Conservation (phyloP, 2,329 filamentous ascomycete species). For the Pseudocercospora macadamiae region DNA sequence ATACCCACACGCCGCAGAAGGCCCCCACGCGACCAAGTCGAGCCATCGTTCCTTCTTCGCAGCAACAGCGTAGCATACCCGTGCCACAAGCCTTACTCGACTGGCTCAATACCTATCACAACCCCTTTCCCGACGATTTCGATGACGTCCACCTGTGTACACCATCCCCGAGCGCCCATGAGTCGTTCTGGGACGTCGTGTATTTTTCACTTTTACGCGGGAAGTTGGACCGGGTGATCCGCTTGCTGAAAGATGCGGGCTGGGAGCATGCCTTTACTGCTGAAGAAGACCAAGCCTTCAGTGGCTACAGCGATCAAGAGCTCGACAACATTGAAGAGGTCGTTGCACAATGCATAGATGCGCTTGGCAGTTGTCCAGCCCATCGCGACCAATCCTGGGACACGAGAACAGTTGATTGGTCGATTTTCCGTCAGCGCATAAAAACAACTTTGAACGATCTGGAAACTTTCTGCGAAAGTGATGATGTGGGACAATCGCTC, state of each 20-base stretch:
- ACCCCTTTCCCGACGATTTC: slow-evolving; percentile 69
- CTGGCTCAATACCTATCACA: slow-evolving; percentile 79
- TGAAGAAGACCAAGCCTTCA: slow-evolving; percentile 59
- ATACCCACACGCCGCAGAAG: slow-evolving; percentile 34
- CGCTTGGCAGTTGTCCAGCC: slow-evolving; percentile 75
- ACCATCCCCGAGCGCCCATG: slow-evolving; percentile 75
- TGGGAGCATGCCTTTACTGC: slow-evolving; percentile 75
- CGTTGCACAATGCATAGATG: slow-evolving; percentile 66
- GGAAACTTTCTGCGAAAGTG: slow-evolving; percentile 77
- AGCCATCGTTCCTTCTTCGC: slow-evolving; percentile 43
- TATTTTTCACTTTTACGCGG: slow-evolving; percentile 75
- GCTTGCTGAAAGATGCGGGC: slow-evolving; percentile 71
- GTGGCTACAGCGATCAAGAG: slow-evolving; percentile 74
- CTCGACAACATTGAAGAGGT: slow-evolving; percentile 72
- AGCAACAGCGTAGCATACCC: slow-evolving; percentile 14
- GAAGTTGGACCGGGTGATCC: slow-evolving; percentile 67
- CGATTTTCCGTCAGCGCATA: slow-evolving; percentile 76
- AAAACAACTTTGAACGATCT: slow-evolving; percentile 64
- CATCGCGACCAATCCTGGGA: slow-evolving; percentile 74
- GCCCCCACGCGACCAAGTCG: slow-evolving; percentile 3
- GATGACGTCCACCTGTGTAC: slow-evolving; percentile 64
- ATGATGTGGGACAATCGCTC: slow-evolving; percentile 49
- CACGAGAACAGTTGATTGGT: slow-evolving; percentile 79
- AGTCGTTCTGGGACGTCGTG: slow-evolving; percentile 84
- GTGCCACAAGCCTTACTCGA: slow-evolving; percentile 78